These are phyloP conservation scores for Mucor irregularis DNA, from an alignment of 371 early-diverging fungal genomes.

Conservation along the genomic window DNA sequence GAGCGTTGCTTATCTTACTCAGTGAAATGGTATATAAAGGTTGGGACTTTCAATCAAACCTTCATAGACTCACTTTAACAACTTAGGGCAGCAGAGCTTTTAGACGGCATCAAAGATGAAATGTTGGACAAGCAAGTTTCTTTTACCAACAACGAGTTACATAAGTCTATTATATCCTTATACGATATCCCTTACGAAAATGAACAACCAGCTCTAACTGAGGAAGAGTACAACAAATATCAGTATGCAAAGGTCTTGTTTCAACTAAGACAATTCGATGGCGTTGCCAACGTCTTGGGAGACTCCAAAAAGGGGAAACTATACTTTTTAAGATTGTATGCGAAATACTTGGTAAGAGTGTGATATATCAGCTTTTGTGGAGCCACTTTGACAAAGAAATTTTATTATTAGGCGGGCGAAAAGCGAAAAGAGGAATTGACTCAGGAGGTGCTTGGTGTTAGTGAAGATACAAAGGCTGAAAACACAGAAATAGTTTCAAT, in stretches of 20 bases:
- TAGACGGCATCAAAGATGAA: conserved; percentile 53
- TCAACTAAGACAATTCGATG: conserved; percentile 71
- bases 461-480: conserved; percentile 42
- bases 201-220: conserved; percentile 24
- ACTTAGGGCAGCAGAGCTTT: conserved; percentile 75
- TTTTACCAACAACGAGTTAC: conserved; percentile 4
- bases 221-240: conserved; percentile 53
- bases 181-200: conserved; percentile 25
- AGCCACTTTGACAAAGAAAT: not conserved
- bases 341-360: conserved; percentile 62
- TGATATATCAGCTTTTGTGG: not conserved
- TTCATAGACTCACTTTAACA: too few species aligned
- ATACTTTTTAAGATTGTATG: conserved; percentile 68
- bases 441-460: conserved; percentile 55
- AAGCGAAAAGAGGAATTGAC: conserved; percentile 60
- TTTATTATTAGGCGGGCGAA: conserved; percentile 54
- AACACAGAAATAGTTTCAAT: conserved; percentile 55
- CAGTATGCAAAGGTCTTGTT: conserved; percentile 73
- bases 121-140: conserved; percentile 6
- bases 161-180: conserved; percentile 3
- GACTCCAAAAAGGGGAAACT: conserved; percentile 50
- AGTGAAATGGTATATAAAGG: conserved; percentile 65
- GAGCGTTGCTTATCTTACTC: conserved; percentile 68
- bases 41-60: not conserved
- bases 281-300: conserved; percentile 54